Evolutionary conservation across 371 early-diverging fungal species (phyloP).

Genomic region (Mortierella sp.): DNA sequence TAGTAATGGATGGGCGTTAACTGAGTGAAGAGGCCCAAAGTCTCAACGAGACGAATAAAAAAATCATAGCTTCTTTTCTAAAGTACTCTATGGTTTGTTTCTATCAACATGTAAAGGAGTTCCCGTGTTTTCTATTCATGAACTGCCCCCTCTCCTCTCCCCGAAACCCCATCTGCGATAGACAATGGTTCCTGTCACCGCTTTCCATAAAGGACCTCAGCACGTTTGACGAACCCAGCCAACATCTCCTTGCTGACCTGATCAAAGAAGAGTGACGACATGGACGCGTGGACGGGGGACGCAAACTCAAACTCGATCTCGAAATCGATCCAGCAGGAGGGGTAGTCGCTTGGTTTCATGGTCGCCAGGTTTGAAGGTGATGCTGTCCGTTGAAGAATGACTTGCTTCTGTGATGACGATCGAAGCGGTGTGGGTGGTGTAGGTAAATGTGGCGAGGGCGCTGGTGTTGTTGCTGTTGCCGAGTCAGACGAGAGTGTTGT

Average conservation of each 20-base stretch:
- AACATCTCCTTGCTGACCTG: constrained; percentile 83
- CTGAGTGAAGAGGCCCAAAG: too few relatives aligned
- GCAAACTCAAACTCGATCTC: constrained; percentile 84
- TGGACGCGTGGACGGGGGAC: constrained; percentile 81
- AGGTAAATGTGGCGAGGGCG: background rate
- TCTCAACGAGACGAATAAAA: too few relatives aligned
- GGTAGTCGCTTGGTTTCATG: constrained; percentile 61
- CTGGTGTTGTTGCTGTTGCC: background rate
- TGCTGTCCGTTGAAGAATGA: constrained; percentile 20
- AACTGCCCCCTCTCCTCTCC: too few relatives aligned
- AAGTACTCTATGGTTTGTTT: too few relatives aligned
- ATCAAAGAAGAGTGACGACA: constrained; percentile 82
- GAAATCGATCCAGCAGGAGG: constrained; percentile 78
- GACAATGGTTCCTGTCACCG: constrained; percentile 12
- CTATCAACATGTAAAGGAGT: background rate
- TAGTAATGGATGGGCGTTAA: too few relatives aligned
- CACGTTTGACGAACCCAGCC: constrained; percentile 78
- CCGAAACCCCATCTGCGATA: too few relatives aligned
- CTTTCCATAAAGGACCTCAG: constrained; percentile 69
- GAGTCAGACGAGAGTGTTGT: background rate
- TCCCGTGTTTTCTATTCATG: background rate
- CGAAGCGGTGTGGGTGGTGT: constrained; percentile 11
- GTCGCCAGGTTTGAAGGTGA: constrained; percentile 45
- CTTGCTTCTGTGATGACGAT: constrained; percentile 11
- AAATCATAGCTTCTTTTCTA: too few relatives aligned